Base-by-base conservation (phyloP, 2,329 filamentous ascomycete genomes). In the Xylariales sp. region DNA sequence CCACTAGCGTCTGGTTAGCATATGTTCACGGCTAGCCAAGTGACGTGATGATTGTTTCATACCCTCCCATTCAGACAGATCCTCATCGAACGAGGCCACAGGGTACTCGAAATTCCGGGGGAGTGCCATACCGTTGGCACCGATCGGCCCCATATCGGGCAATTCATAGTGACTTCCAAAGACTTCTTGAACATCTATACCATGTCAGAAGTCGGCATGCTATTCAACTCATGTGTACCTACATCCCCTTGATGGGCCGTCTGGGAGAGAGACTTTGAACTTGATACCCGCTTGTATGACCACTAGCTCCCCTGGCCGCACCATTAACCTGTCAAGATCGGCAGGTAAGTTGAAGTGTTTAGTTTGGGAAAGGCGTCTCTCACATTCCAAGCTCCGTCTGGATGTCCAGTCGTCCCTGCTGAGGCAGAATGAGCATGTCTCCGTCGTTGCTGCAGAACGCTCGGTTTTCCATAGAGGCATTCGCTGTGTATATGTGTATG, bases 71-170 rank as follows among this genome's bases (percentile, higher is more conserved):
- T 49, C 47, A 3, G 42, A 41, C 5, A 41, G 41, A 31, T 59
- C 56, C 20, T 66, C 56, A 36, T 73, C 68, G 44, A 71, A 72
- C 2, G 63, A 46, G 1, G 81, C 80, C 2, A 76, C 64, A 0
- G 81, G 81, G 5, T 69, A 70, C 51, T 82, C 69, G 58, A 85
- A 85, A 60, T 85, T 80, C 6, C 80, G 70, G 4, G 71, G 66
- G 50, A 83, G 81, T 18, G 81, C 81, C 3, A 84, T 64, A 2
- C 77, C 76, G 51, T 82, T 82, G 9, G 75, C 77, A 4, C 81
- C 81, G 20, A 85, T 69, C 0, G 79, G 78, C 0, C 81, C 81
- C 1, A 85, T 66, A 41, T 84, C 80, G 1, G 81, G 81, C 0
- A 85, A 69, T 36, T 73, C 64, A 52, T 80, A 84, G 53, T 76